A percentile compares a stretch with the other conserved stretches of the same genome.
Evolutionary conservation across 371 early-diverging fungal species (phyloP).

Genomic region (Blastocladiella emersonii): DNA sequence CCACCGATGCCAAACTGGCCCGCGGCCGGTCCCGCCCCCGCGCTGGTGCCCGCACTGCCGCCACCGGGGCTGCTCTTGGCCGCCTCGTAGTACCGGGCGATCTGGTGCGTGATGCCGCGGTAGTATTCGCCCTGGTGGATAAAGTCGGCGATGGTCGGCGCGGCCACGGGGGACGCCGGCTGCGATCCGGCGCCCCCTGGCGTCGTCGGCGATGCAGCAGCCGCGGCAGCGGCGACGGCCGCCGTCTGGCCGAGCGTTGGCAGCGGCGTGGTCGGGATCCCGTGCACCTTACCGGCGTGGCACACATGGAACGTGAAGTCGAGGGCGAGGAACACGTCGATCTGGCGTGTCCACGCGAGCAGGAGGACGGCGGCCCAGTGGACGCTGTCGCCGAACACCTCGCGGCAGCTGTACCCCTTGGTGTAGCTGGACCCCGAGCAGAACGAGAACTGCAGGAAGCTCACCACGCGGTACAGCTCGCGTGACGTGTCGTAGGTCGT

Average conservation of each 20-base stretch:
- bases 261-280: neutral
- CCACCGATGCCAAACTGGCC: too few species aligned
- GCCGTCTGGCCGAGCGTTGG: neutral
- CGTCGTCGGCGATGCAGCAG: too few species aligned
- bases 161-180: neutral
- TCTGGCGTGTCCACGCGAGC: constrained; percentile 16
- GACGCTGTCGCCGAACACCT: constrained; percentile 28
- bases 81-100: neutral
- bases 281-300: neutral
- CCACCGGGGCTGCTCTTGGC: too few species aligned
- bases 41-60: too few species aligned
- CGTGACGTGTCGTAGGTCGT: neutral
- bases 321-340: constrained; percentile 17
- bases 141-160: neutral
- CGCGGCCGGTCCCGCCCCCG: too few species aligned
- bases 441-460: constrained; percentile 23
- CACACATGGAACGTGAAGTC: constrained; percentile 16
- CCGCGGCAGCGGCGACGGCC: too few species aligned
- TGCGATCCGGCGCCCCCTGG: neutral
- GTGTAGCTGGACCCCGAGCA: constrained; percentile 13
- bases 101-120: neutral
- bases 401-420: constrained; percentile 11
- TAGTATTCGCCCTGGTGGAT: neutral
- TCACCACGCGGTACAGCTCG: constrained; percentile 21
- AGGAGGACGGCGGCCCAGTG: constrained; percentile 25